Percentiles rank a stretch among this genome's conserved stretches.
Conservation (phyloP, 805 yeast species). For the Ogataea paradorogensis region DNA sequence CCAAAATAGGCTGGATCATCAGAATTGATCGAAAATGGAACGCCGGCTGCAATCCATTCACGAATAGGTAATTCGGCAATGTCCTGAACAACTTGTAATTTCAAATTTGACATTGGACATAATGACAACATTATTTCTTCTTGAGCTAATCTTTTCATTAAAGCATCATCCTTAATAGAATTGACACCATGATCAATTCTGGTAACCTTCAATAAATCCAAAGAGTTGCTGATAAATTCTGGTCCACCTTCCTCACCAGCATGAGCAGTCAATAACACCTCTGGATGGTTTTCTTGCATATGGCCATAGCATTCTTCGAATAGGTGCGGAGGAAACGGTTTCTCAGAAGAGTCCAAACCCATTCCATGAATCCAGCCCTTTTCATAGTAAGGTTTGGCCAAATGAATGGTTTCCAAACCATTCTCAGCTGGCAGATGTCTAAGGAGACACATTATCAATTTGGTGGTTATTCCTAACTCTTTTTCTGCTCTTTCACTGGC, state of each 20-base stretch:
- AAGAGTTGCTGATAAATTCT: constrained; percentile 55
- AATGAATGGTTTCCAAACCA: constrained; percentile 55
- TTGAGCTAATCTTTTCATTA: constrained; percentile 56
- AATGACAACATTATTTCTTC: constrained; percentile 59
- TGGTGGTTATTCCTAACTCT: constrained; percentile 62
- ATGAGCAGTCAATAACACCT: constrained; percentile 71
- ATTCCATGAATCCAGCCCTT: constrained; percentile 67
- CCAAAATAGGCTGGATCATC: constrained; percentile 85
- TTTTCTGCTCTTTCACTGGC: constrained; percentile 63
- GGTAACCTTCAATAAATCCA: constrained; percentile 57
- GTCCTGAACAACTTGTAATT: constrained; percentile 68
- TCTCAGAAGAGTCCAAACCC: constrained; percentile 81
- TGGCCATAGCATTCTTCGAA: constrained; percentile 60
- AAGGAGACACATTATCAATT: constrained; percentile 76
- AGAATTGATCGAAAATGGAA: constrained; percentile 73
- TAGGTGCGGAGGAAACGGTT: constrained; percentile 70
- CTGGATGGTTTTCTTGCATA: constrained; percentile 47
- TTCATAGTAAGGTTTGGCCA: constrained; percentile 49
- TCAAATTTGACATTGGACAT: constrained; percentile 77
- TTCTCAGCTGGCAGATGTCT: constrained; percentile 67
- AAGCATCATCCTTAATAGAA: constrained; percentile 50
- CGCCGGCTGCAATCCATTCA: constrained; percentile 55
- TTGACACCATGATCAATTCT: constrained; percentile 84
- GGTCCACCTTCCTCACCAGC: constrained; percentile 91
- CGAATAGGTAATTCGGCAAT: constrained; percentile 66